Conservation (phyloP, 2,329 filamentous ascomycete species). For the Annulohypoxylon truncatum region DNA sequence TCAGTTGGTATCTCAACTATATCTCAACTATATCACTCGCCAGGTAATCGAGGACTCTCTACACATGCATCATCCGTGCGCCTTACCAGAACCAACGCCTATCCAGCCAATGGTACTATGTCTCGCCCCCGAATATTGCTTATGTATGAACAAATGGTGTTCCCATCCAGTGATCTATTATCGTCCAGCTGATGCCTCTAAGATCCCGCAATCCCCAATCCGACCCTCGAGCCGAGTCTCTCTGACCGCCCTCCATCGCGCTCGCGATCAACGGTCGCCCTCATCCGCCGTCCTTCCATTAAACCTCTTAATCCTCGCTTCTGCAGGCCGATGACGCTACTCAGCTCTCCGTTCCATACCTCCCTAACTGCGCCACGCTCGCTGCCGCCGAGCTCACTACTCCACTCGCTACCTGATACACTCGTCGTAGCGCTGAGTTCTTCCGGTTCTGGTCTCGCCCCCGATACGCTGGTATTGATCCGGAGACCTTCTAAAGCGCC, state of each 20-base stretch:
- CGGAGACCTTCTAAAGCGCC: conserved; percentile 55
- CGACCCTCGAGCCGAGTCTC: conserved; percentile 55
- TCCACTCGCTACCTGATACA: conserved; percentile 61
- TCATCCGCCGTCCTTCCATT: conserved; percentile 91
- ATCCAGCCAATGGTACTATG: conserved; percentile 29
- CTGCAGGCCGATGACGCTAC: conserved; percentile 93
- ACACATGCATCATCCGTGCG: conserved; percentile 16
- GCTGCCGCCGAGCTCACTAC: conserved; percentile 53
- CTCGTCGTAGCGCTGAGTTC: conserved; percentile 69
- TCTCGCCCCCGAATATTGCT: conserved; percentile 31
- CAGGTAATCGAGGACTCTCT: conserved; percentile 12
- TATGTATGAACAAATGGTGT: conserved; percentile 8
- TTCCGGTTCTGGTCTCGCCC: conserved; percentile 54
- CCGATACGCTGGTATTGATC: conserved; percentile 66
- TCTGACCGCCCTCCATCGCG: conserved; percentile 48
- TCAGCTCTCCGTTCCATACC: conserved; percentile 84
- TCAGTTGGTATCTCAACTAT: conserved; percentile 36
- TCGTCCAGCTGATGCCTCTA: conserved; percentile 44
- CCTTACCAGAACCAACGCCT: conserved; percentile 28
- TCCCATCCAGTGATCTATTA: not conserved
- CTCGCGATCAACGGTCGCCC: conserved; percentile 50
- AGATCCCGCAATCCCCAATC: conserved; percentile 65
- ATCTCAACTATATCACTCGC: conserved; percentile 26
- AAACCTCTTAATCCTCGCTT: conserved; percentile 90
- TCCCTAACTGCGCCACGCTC: conserved; percentile 64